These are phyloP conservation scores for Kazachstania kunashirensis DNA, from an alignment of 805 yeast species.

Conservation along the genomic window DNA sequence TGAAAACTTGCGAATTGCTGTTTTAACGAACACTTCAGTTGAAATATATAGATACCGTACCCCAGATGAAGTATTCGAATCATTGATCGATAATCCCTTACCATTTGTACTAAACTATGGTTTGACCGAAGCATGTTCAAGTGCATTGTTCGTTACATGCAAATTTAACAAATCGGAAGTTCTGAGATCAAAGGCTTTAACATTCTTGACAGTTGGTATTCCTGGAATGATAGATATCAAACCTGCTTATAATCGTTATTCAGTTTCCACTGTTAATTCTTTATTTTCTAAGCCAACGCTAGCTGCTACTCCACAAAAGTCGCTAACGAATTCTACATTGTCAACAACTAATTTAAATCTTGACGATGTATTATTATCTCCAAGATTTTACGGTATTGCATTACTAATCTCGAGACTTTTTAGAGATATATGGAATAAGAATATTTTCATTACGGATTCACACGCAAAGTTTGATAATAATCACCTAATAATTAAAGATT, in stretches of 20 bases:
- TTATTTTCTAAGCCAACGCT: conserved; percentile 18
- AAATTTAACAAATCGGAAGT: conserved; percentile 53
- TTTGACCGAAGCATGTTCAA: conserved; percentile 79
- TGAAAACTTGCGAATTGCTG: conserved; percentile 62
- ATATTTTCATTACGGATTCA: conserved; percentile 43
- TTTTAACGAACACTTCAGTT: conserved; percentile 71
- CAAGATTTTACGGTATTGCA: conserved; percentile 82
- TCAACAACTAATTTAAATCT: conserved; percentile 29
- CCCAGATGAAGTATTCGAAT: conserved; percentile 67
- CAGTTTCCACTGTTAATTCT: conserved; percentile 23
- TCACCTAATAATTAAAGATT: conserved; percentile 2
- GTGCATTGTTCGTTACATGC: conserved; percentile 77
- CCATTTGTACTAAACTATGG: conserved; percentile 75
- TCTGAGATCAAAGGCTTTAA: conserved; percentile 35
- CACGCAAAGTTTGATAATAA: conserved; percentile 8
- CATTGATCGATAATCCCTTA: conserved; percentile 58
- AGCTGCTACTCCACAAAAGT: conserved; percentile 15
- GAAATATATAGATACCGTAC: conserved; percentile 68
- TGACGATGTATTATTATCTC: conserved; percentile 79
- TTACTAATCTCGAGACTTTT: conserved; percentile 69
- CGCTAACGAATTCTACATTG: conserved; percentile 6
- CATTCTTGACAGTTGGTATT: conserved; percentile 35
- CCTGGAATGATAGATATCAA: conserved; percentile 36
- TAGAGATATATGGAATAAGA: conserved; percentile 67
- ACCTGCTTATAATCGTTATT: conserved; percentile 32